phyloP scores from a whole-genome alignment of 1,284 basidiomycete genomes.

The Apiotrichum porosum region DNA sequence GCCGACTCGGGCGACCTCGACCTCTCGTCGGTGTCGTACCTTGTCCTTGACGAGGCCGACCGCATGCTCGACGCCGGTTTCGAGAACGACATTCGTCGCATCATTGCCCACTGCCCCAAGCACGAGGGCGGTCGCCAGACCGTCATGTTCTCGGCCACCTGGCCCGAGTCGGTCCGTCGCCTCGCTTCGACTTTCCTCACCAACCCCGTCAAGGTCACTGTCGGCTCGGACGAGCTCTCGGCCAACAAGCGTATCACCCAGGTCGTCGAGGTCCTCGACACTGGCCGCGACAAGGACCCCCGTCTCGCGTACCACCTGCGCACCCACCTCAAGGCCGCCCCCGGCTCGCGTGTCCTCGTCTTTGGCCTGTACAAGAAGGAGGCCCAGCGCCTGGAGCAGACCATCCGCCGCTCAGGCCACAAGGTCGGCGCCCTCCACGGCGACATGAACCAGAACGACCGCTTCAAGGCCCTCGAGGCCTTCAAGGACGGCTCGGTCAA shows the following conservation, averaged over 20 bases:
- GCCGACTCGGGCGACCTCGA: conserved; percentile 78
- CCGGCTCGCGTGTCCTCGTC: conserved; percentile 66
- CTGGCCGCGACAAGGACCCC: conserved; percentile 76
- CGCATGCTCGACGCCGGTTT: conserved; percentile 98
- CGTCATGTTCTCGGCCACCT: conserved; percentile 97
- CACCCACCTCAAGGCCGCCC: conserved; percentile 57
- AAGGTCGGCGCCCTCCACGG: conserved; percentile 86
- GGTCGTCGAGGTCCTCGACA: conserved; percentile 81
- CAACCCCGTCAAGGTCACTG: conserved; percentile 82
- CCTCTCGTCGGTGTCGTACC: conserved; percentile 78
- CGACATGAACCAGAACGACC: conserved; percentile 80
- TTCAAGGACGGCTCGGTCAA: conserved; percentile 84
- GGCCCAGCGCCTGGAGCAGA: conserved; percentile 80
- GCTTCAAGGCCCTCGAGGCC: conserved; percentile 78
- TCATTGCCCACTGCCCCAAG: conserved; percentile 74
- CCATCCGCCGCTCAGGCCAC: conserved; percentile 73
- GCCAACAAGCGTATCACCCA: conserved; percentile 84
- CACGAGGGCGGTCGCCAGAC: conserved; percentile 65
- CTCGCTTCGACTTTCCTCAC: conserved; percentile 88
- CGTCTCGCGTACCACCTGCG: conserved; percentile 65
- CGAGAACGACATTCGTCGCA: conserved; percentile 93
- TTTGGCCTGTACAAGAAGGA: conserved; percentile 99
- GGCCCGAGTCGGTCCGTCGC: conserved; percentile 92
- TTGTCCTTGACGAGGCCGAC: conserved; percentile 96
- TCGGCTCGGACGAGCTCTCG: conserved; percentile 90